These are phyloP conservation scores for Erysiphe pulchra DNA, from an alignment of 2,329 filamentous ascomycete genomes.

Conservation along the genomic window DNA sequence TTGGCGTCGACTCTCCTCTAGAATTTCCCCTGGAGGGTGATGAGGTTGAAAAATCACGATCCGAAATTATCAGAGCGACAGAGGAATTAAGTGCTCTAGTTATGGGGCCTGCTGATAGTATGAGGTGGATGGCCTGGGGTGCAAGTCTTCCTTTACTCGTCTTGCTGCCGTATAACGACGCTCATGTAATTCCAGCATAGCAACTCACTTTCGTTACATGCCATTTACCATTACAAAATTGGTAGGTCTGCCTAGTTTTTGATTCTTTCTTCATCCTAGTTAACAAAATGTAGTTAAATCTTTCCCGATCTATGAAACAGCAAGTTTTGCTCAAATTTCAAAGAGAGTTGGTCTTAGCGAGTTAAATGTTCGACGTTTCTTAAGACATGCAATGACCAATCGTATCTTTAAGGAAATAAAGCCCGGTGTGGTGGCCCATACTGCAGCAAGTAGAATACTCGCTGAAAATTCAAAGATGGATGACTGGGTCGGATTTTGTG, in stretches of 20 bases:
- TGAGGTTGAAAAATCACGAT: conserved; percentile 20
- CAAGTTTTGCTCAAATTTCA: conserved; percentile 21
- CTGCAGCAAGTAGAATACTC: conserved; percentile 24
- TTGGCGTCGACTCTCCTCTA: conserved; percentile 18
- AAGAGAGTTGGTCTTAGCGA: conserved; percentile 20
- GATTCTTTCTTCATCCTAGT: background rate
- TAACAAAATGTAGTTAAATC: conserved; percentile 17
- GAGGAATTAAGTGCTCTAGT: conserved; percentile 22
- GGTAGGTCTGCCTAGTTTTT: no score
- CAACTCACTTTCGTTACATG: conserved; percentile 23
- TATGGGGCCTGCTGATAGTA: conserved; percentile 22
- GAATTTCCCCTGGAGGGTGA: conserved; percentile 23
- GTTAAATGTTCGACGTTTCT: conserved; percentile 23
- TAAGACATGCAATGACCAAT: conserved; percentile 31
- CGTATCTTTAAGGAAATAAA: conserved; percentile 26
- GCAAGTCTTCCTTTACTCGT: conserved; percentile 14
- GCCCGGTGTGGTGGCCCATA: conserved; percentile 26
- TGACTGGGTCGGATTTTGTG: conserved; percentile 29
- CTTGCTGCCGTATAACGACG: background rate
- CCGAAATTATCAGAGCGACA: conserved; percentile 22
- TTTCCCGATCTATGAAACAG: conserved; percentile 21
- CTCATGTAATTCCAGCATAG: conserved; percentile 17
- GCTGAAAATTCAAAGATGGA: conserved; percentile 21
- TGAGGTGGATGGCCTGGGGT: conserved; percentile 26
- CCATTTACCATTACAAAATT: conserved; percentile 20